These are phyloP conservation scores for Tylopilus plumbeoviolaceoides DNA, from an alignment of 768 basidiomycete species.

Conservation along the genomic window DNA sequence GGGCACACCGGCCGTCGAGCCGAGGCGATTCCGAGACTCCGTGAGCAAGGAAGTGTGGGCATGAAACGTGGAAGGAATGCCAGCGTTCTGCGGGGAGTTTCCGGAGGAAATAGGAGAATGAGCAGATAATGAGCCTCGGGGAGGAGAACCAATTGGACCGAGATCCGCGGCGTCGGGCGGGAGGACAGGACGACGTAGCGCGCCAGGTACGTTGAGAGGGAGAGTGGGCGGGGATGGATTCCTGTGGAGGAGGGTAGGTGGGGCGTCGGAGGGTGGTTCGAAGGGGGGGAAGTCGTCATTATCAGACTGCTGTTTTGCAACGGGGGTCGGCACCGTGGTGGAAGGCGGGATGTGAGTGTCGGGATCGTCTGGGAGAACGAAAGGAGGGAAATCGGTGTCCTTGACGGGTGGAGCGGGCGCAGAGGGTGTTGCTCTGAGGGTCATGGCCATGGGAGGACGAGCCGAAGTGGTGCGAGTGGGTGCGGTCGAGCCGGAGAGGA, in stretches of 20 bases:
- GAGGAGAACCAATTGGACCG: constrained; percentile 82
- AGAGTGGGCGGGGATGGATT: constrained; percentile 46
- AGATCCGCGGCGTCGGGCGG: constrained; percentile 49
- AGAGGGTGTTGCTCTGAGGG: constrained; percentile 70
- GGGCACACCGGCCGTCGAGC: constrained; percentile 44
- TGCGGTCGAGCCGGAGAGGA: constrained; percentile 58
- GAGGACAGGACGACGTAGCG: constrained; percentile 44
- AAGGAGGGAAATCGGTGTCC: constrained; percentile 70
- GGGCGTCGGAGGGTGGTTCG: constrained; percentile 9
- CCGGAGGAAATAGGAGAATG: constrained; percentile 50
- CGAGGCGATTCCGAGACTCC: constrained; percentile 35
- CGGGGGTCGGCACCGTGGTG: neutral
- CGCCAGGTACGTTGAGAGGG: constrained; percentile 46
- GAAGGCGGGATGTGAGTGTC: constrained; percentile 19
- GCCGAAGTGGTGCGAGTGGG: constrained; percentile 51
- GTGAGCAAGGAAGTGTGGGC: constrained; percentile 52
- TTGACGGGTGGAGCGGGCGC: constrained; percentile 76
- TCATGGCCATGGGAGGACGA: constrained; percentile 62
- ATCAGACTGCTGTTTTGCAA: constrained; percentile 8
- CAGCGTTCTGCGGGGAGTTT: constrained; percentile 40
- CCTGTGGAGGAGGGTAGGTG: constrained; percentile 20
- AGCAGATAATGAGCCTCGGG: constrained; percentile 43
- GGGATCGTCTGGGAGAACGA: constrained; percentile 60
- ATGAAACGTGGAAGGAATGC: constrained; percentile 65
- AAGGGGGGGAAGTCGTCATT: constrained; percentile 1